phyloP scores from a whole-genome alignment of 164 flowering plant genomes.

The Paratinospora sagittata region DNA sequence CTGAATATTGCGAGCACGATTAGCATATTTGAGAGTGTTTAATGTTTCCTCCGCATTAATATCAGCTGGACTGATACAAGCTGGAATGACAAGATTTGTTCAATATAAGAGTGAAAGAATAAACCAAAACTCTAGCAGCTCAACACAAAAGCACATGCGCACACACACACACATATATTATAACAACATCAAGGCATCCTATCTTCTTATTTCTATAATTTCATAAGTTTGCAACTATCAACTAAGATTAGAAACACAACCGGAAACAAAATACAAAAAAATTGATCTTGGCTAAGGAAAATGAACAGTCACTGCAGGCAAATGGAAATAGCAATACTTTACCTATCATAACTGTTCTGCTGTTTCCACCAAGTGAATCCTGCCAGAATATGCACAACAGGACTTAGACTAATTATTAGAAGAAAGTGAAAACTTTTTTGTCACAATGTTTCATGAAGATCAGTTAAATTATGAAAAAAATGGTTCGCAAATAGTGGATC shows the following conservation, averaged over 20 bases:
- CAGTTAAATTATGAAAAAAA: not conserved
- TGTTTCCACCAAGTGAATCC: slow-evolving; percentile 99
- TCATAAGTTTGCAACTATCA: not conserved
- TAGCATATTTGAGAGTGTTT: slow-evolving; percentile 96
- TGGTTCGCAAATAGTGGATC: not conserved
- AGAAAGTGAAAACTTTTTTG: not conserved
- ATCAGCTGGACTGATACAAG: slow-evolving; percentile 99
- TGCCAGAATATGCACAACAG: slow-evolving; percentile 28
- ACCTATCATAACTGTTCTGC: slow-evolving; percentile 99
- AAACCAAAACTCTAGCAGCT: not conserved
- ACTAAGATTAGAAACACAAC: not conserved
- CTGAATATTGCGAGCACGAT: slow-evolving; percentile 97
- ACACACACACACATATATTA: too few species aligned
- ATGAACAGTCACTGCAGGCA: not conserved
- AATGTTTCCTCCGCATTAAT: slow-evolving; percentile 98
- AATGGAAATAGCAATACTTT: slow-evolving; percentile 11
- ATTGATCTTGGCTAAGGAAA: not conserved
- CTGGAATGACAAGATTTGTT: slow-evolving; percentile 33
- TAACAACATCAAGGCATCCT: not conserved
- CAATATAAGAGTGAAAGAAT: not conserved
- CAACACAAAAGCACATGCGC: not conserved
- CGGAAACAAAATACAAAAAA: too few species aligned
- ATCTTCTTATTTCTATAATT: not conserved
- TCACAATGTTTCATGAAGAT: not conserved
- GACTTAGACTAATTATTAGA: not conserved